These are phyloP conservation scores for Amborella trichopoda DNA, from an alignment of 164 flowering plant species.

Conservation along the genomic window DNA sequence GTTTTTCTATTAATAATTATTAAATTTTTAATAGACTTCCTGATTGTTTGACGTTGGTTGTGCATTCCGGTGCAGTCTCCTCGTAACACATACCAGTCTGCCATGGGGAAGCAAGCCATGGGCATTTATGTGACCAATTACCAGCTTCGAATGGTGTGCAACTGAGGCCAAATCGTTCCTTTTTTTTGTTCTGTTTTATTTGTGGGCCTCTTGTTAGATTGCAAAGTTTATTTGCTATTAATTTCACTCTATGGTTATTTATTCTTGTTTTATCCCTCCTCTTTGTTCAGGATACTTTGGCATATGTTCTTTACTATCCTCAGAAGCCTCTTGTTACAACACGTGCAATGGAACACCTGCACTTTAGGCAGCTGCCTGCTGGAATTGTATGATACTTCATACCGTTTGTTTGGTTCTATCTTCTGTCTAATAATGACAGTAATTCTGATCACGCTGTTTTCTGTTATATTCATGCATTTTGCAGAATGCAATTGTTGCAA, in stretches of 20 bases:
- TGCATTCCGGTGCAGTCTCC: conserved; percentile 52
- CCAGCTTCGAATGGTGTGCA: conserved; percentile 83
- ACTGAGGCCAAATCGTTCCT: too few species aligned
- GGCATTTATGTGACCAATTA: conserved; percentile 97
- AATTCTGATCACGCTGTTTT: neutral
- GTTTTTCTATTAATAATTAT: neutral
- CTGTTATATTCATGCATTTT: conserved; percentile 1
- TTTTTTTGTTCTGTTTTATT: neutral
- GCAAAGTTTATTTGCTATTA: neutral
- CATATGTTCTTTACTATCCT: conserved; percentile 93
- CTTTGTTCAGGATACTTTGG: conserved; percentile 75
- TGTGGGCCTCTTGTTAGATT: neutral
- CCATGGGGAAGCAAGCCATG: conserved; percentile 99
- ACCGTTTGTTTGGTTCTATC: neutral
- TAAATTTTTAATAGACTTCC: neutral
- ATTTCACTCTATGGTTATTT: neutral
- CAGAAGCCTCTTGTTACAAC: conserved; percentile 98
- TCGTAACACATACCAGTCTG: conserved; percentile 97
- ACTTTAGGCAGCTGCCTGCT: conserved; percentile 96
- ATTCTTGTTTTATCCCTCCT: neutral
- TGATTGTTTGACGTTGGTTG: neutral
- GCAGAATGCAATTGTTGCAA: conserved; percentile 92
- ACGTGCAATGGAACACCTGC: conserved; percentile 96
- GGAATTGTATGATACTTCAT: conserved; percentile 61
- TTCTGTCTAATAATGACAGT: neutral